A percentile compares a stretch with the other conserved stretches of the same genome.
Evolutionary conservation across 352 stramenopile genomes (phyloP).

Genomic region (Globisporangium paroecandrum): DNA sequence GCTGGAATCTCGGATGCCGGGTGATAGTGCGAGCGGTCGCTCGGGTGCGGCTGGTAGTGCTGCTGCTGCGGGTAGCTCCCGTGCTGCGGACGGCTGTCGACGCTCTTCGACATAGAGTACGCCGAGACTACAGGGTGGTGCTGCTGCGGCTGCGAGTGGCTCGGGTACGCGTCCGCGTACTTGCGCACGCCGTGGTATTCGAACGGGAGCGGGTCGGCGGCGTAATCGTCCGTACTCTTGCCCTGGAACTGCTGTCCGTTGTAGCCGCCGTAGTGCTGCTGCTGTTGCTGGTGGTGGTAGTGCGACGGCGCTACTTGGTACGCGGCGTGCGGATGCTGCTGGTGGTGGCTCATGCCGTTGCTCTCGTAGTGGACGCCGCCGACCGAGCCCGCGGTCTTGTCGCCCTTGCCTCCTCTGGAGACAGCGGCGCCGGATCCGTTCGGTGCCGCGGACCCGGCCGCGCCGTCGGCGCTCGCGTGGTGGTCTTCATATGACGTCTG

Average conservation of each 20-base stretch:
- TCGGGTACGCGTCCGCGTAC: conserved; percentile 35
- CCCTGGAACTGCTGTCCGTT: conserved; percentile 9
- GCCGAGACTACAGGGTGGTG: not conserved
- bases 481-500: conserved; percentile 28
- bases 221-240: conserved; percentile 56
- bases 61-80: conserved; percentile 13
- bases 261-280: conserved; percentile 19
- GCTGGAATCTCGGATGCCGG: conserved; percentile 29
- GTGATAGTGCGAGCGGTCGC: conserved; percentile 21
- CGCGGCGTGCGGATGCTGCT: conserved; percentile 17
- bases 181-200: conserved; percentile 67
- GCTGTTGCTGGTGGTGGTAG: conserved; percentile 25
- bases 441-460: not conserved
- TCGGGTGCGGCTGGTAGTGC: conserved; percentile 17
- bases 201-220: conserved; percentile 72
- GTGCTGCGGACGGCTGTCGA: conserved; percentile 15
- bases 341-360: conserved; percentile 16
- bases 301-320: conserved; percentile 27
- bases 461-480: conserved; percentile 10
- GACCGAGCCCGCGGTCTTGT: conserved; percentile 10
- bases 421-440: not conserved
- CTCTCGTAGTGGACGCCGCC: conserved; percentile 8
- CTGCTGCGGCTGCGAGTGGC: not conserved
- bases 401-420: not conserved
- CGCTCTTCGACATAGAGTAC: conserved; percentile 13